Percentiles rank a stretch among this genome's conserved stretches.
Conservation (phyloP, 1,139 yeast species). For the Arxiozyma slooffiae region DNA sequence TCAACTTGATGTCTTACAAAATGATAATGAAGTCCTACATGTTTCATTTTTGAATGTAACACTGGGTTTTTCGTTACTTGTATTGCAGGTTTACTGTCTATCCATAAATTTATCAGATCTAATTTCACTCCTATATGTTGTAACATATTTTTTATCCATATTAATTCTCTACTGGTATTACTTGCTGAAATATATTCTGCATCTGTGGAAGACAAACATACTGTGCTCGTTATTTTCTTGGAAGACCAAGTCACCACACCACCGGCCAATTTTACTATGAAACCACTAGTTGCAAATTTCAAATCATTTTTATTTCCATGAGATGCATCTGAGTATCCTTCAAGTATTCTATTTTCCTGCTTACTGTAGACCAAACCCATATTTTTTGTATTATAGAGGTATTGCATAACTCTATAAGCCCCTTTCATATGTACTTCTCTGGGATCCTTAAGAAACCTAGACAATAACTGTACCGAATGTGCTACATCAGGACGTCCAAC, state of each 20-base stretch:
- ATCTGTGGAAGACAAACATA: constrained; percentile 15
- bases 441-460: constrained; percentile 5
- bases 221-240: constrained; percentile 10
- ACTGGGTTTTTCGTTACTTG: too few relatives aligned
- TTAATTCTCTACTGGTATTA: too few relatives aligned
- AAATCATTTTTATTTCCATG: constrained; percentile 1
- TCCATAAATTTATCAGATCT: too few relatives aligned
- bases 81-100: too few relatives aligned
- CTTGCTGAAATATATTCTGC: constrained; percentile 16
- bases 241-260: constrained; percentile 15
- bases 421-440: constrained; percentile 7
- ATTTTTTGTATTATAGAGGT: constrained; percentile 5
- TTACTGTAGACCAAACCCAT: not conserved
- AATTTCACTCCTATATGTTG: too few relatives aligned
- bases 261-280: constrained; percentile 9
- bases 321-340: not conserved
- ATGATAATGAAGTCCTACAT: not conserved
- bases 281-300: constrained; percentile 13
- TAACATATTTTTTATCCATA: too few relatives aligned
- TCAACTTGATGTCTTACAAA: not conserved
- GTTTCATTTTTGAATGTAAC: not conserved
- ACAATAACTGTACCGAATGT: constrained; percentile 5
- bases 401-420: constrained; percentile 7
- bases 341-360: not conserved
- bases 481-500: constrained; percentile 11